A percentile compares a stretch with the other conserved stretches of the same genome.
Evolutionary conservation across 2,329 filamentous ascomycete species (phyloP).

Genomic region (Fusarium buxicola): DNA sequence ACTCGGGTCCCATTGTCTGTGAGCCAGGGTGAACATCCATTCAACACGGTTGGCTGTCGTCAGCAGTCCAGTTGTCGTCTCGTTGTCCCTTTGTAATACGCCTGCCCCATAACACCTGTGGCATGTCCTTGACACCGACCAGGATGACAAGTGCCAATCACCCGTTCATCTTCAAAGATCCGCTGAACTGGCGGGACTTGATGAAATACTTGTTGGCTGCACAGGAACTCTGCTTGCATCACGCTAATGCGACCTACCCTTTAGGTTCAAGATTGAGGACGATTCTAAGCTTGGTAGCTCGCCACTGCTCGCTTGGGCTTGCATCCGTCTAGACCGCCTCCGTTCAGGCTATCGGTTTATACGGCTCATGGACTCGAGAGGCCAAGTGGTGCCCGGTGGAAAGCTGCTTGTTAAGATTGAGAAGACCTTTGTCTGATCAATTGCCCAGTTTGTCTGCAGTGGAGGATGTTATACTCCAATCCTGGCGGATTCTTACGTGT

Average conservation of each 20-base stretch:
- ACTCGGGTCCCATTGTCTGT: constrained; percentile 9
- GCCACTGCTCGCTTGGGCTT: constrained; percentile 65
- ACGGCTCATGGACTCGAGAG: constrained; percentile 59
- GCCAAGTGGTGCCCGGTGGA: constrained; percentile 57
- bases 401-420: constrained; percentile 65
- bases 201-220: constrained; percentile 12
- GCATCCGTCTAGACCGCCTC: constrained; percentile 69
- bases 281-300: constrained; percentile 54
- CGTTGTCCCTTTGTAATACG: background rate
- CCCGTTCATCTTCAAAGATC: background rate
- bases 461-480: background rate
- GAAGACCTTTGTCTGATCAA: constrained; percentile 56
- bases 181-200: background rate
- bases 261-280: constrained; percentile 67
- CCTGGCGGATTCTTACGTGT: background rate
- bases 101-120: background rate
- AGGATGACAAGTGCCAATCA: constrained; percentile 4
- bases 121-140: background rate
- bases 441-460: background rate
- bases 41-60: background rate
- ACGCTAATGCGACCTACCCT: constrained; percentile 29
- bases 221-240: constrained; percentile 23
- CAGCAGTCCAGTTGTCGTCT: background rate
- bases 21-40: background rate
- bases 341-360: constrained; percentile 67